Evolutionary conservation across 2,329 filamentous ascomycete genomes (phyloP).

Genomic region (Coleophoma cylindrospora): DNA sequence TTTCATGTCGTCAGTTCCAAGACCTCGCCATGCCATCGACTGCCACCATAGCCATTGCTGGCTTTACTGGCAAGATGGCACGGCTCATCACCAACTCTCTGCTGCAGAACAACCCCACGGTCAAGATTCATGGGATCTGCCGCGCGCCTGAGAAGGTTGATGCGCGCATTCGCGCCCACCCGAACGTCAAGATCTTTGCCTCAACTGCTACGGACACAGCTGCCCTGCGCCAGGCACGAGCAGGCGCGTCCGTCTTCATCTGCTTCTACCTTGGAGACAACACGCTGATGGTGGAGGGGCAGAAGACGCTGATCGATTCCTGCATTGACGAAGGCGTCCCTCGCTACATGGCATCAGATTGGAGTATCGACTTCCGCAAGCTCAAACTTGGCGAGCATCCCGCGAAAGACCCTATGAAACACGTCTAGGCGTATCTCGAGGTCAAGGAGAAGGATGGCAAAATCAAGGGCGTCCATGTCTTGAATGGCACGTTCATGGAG

Average conservation of each 20-base stretch:
- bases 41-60: neutral
- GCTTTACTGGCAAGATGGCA: neutral
- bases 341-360: constrained; percentile 37
- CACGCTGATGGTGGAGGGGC: constrained; percentile 32
- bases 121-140: too few species aligned
- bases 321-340: constrained; percentile 28
- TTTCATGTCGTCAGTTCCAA: too few species aligned
- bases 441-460: constrained; percentile 26
- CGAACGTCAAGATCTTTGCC: too few species aligned
- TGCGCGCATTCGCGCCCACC: too few species aligned
- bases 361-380: constrained; percentile 33
- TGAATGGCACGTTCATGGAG: constrained; percentile 34
- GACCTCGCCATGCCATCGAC: neutral
- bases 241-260: too few species aligned
- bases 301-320: constrained; percentile 35
- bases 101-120: too few species aligned
- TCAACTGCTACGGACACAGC: too few species aligned
- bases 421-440: constrained; percentile 32
- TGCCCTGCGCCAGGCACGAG: too few species aligned
- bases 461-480: constrained; percentile 33
- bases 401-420: constrained; percentile 34
- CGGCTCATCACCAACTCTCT: neutral
- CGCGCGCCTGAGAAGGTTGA: too few species aligned
- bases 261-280: neutral
- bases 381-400: constrained; percentile 30